phyloP scores from a whole-genome alignment of 352 stramenopile species.

The Globisporangium paddicum region DNA sequence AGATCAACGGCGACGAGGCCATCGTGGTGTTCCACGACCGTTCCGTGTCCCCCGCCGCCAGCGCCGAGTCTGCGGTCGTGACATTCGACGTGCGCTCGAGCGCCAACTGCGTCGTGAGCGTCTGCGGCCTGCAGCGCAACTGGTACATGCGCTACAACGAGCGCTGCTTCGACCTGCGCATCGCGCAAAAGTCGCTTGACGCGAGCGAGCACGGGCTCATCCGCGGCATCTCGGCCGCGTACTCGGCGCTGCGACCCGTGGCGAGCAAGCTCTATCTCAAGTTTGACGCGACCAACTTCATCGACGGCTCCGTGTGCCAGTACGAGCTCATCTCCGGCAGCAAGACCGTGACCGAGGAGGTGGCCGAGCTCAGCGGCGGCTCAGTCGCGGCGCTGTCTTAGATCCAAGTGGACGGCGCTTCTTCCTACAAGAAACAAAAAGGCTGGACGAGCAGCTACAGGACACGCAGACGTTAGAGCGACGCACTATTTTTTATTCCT shows the following conservation, averaged over 20 bases:
- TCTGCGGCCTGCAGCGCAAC: constrained; percentile 54
- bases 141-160: constrained; percentile 63
- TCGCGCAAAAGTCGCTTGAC: constrained; percentile 58
- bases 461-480: background rate
- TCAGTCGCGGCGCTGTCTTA: constrained; percentile 8
- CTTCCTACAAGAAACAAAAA: background rate
- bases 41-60: constrained; percentile 18
- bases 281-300: constrained; percentile 74
- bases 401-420: background rate
- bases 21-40: constrained; percentile 74
- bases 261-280: constrained; percentile 73
- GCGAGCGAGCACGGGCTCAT: constrained; percentile 55
- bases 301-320: constrained; percentile 56
- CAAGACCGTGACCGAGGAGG: constrained; percentile 38
- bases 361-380: background rate
- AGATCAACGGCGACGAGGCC: constrained; percentile 55
- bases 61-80: constrained; percentile 56
- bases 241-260: constrained; percentile 38
- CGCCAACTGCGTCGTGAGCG: constrained; percentile 70
- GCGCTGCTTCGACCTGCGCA: constrained; percentile 67
- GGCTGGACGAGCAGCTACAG: background rate
- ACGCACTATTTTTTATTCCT: constrained; percentile 11
- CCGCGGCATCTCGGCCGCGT: constrained; percentile 61
- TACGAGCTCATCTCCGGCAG: constrained; percentile 64
- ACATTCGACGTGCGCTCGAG: constrained; percentile 64